Base-by-base conservation (phyloP, 2,329 filamentous ascomycete species). In the Colletotrichum trifolii region DNA sequence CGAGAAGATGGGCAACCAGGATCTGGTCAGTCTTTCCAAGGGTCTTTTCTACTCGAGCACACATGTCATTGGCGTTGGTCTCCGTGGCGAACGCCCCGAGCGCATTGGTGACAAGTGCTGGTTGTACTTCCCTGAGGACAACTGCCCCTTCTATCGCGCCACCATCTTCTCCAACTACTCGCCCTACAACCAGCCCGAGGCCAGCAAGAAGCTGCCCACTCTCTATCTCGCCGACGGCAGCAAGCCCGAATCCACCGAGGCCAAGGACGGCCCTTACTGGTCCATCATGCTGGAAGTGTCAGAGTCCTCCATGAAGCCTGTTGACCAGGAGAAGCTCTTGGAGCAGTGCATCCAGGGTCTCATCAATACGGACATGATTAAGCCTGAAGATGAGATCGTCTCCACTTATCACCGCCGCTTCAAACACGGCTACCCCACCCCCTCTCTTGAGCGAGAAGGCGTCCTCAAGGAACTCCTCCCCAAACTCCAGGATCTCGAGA, bases 111-210 rank as follows among this genome's bases (percentile, higher is more conserved):
- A 99, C 85, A 99, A 98, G 88, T 99, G 96, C 89, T 99, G 96
- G 94, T 86, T 99, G 71, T 99, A 99, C 88, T 99, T 98, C 89
- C 96, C 96, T 68, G 96, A 99, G 81, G 91, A 97, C 80, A 91
- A 99, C 87, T 97, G 94, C 85, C 94, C 94, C 77, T 99, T 99
- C 87, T 99, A 99, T 87, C 93, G 96, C 73, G 96, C 96, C 75
- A 99, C 96, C 76, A 98, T 99, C 83, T 99, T 99, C 89, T 98
- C 95, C 81, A 99, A 99, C 88, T 99, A 99, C 87, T 98, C 96
- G 25, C 96, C 95, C 57, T 90, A 97, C 88, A 99, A 99, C 86
- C 96, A 98, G 83, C 96, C 96, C 39, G 84, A 92, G 70, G 85
- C 89, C 65, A 89, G 90, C 63, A 90, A 86, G 76, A 96, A 97